Conservation (phyloP, 805 yeast species). For the Saccharomycopsis sp. region DNA sequence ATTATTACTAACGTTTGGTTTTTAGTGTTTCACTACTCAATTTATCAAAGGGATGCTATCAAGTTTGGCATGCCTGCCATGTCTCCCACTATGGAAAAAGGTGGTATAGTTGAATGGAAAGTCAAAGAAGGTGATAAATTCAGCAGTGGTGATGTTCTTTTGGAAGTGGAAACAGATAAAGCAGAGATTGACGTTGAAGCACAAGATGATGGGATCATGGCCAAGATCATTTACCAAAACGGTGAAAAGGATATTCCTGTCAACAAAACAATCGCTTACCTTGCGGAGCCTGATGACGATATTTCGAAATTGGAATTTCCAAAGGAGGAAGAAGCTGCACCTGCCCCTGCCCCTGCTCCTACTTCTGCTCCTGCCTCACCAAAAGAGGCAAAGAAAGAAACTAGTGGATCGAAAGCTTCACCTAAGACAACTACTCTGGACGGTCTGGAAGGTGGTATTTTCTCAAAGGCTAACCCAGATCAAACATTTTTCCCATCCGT, state of each 20-base stretch:
- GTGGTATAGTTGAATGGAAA: slow-evolving; percentile 89
- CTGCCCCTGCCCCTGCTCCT: slow-evolving; percentile 19
- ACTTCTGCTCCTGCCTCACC: slow-evolving; percentile 20
- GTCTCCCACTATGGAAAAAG: slow-evolving; percentile 98
- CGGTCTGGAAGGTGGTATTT: slow-evolving; percentile 21
- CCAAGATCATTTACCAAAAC: slow-evolving; percentile 55
- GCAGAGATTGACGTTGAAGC: slow-evolving; percentile 82
- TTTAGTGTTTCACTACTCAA: slow-evolving; percentile 25
- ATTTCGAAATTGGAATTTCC: slow-evolving; percentile 45
- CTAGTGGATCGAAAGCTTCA: background rate
- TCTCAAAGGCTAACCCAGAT: slow-evolving; percentile 45
- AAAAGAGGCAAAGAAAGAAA: slow-evolving; percentile 15
- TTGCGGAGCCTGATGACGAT: slow-evolving; percentile 88
- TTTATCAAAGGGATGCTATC: slow-evolving; percentile 27
- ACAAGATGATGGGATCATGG: slow-evolving; percentile 83
- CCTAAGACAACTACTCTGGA: slow-evolving; percentile 12
- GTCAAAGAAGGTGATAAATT: slow-evolving; percentile 67
- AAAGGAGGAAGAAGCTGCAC: slow-evolving; percentile 22
- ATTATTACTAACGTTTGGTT: too few species aligned
- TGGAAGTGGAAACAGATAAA: slow-evolving; percentile 83
- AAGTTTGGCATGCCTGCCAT: slow-evolving; percentile 91
- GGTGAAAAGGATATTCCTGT: slow-evolving; percentile 80
- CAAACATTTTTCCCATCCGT: slow-evolving; percentile 80
- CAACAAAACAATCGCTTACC: slow-evolving; percentile 80
- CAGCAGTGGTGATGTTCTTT: slow-evolving; percentile 70